Base-by-base conservation (phyloP, 2,329 filamentous ascomycete species). In the Paraconiothyrium brasiliense region DNA sequence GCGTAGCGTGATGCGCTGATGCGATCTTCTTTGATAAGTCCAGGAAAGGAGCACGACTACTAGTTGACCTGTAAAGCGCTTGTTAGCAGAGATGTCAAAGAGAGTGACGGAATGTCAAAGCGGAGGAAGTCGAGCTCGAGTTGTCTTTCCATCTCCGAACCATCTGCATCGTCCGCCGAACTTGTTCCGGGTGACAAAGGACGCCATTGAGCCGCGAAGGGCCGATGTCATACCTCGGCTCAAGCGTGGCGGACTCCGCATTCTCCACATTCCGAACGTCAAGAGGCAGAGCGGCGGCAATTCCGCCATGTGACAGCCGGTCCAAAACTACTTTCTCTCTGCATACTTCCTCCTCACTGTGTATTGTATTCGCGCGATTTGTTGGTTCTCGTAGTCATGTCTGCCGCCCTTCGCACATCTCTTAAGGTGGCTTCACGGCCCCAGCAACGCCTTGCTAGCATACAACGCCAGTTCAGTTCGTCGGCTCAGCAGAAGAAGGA, bases 401-500 rank as follows among this genome's bases (percentile, higher is more conserved):
- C 76, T 35, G 70, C 70, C 30, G 71, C 71, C 22, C 61, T 78
- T 34, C 76, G 75, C 58, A 70, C 71, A 60, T 74, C 73, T 11
- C 58, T 74, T 54, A 76, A 63, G 64, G 76, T 77, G 73, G 75
- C 74, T 10, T 76, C 75, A 24, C 71, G 73, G 58, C 73, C 76
- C 16, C 76, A 77, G 60, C 75, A 77, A 56, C 73, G 76, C 34
- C 65, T 78, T 43, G 76, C 76, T 32, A 73, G 71, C 63, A 72
- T 78, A 32, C 76, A 78, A 59, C 67, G 76, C 46, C 77, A 78
- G 24, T 78, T 79, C 64, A 78, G 74, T 67, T 74, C 68, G 48
- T 76, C 72, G 3, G 63, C 66, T 43, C 67, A 65, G 30, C 71
- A 71, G 56, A 69, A 64, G 64, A 83, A 89, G 79, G 90, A 97